Evolutionary conservation across 768 basidiomycete species (phyloP), one percentile per base, ranked within the genome.

Genomic region (Hypholoma sublateritium): DNA sequence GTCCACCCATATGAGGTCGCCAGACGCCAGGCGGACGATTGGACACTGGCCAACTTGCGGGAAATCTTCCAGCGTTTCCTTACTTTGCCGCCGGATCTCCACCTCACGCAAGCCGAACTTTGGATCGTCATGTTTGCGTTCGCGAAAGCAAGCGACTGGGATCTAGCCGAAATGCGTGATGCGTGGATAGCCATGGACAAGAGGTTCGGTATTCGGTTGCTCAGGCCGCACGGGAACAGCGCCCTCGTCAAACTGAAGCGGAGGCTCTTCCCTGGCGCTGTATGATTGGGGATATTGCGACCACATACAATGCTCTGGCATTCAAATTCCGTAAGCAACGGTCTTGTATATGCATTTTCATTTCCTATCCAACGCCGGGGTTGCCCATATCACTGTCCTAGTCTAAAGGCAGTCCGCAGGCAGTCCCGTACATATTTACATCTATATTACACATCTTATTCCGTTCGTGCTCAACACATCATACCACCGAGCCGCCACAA

Each of bases 41-140:
- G 90, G 91, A 80, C 80, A 11, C 70, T 83, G 54, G 68, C 76
- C 4, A 80, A 82, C 59, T 80, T 94, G 42, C 67, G 79, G 6
- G 65, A 73, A 1, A 63, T 93, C 21, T 89, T 89, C 63, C 69
- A 79, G 24, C 75, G 77, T 24, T 93, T 93, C 70, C 70, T 93
- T 28, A 67, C 70, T n/a, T 72, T 89, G 37, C 81, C 87, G 0
- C 61, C 59, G 12, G 71, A 73, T 50, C 69, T 72, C 39, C 69
- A 69, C 19, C 77, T 84, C 2, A 80, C 77, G 14, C 72, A 72
- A 32, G 71, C 77, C 19, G 71, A 77, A 41, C 61, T 91, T 19
- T 87, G 83, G 66, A 91, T 88, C 85, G 77, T 90, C 49, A 69
- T 95, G 59, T 66, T 79, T 16, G 87, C 88, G 0, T 90, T 86